Percentiles rank a stretch among this genome's conserved stretches.
Evolutionary conservation across 2,329 filamentous ascomycete species (phyloP).

Genomic region (Graphiopsis chlorocephala): DNA sequence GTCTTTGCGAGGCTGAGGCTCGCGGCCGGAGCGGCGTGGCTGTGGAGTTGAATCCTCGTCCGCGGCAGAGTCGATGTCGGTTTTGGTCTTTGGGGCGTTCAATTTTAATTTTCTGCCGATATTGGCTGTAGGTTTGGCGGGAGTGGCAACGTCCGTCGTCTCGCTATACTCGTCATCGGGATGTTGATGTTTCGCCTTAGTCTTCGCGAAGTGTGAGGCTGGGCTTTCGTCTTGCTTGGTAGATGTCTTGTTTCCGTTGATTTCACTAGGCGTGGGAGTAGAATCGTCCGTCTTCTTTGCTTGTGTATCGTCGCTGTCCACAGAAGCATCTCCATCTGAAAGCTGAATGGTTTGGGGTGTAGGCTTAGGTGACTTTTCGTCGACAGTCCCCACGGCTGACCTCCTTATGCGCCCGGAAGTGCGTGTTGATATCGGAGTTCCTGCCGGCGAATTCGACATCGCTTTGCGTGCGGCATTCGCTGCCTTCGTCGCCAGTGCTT

Average conservation of each 20-base stretch:
- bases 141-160: not conserved
- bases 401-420: not conserved
- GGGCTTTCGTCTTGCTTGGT: not conserved
- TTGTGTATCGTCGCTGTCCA: not conserved
- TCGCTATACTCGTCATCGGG: constrained; percentile 2
- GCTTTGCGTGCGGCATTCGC: constrained; percentile 24
- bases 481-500: constrained; percentile 29
- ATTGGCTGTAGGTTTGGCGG: constrained; percentile 16
- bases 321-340: not conserved
- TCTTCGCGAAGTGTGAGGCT: not conserved
- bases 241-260: not conserved
- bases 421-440: not conserved
- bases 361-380: not conserved
- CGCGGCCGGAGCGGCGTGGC: constrained; percentile 13
- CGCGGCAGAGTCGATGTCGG: not conserved
- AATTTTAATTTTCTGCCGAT: constrained; percentile 21
- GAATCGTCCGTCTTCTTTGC: not conserved
- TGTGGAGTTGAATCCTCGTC: not conserved
- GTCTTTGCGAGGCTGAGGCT: constrained; percentile 39
- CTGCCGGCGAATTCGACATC: not conserved
- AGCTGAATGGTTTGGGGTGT: not conserved
- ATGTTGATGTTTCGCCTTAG: not conserved
- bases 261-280: not conserved
- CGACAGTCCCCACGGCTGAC: not conserved
- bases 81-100: not conserved